Percentiles rank a stretch among this genome's conserved stretches.
Evolutionary conservation across 345 rosid species (phyloP).

Genomic region (Rhodomyrtus tomentosa): DNA sequence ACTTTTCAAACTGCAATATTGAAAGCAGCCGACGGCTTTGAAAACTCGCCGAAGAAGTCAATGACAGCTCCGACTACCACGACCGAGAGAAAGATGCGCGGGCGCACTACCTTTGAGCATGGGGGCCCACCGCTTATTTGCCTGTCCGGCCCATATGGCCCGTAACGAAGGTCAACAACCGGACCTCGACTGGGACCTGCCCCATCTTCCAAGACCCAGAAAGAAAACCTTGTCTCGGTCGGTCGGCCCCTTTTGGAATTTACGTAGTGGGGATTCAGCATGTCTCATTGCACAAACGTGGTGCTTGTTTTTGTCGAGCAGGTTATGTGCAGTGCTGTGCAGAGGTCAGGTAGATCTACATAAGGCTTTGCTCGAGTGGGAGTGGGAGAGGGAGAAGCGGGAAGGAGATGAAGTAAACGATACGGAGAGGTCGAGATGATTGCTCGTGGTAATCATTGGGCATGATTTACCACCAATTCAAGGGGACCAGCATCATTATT

Average conservation of each 20-base stretch:
- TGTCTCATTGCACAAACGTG: too few species aligned
- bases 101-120: not conserved
- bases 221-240: too few species aligned
- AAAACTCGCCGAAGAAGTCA: not conserved
- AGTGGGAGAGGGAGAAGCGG: not conserved
- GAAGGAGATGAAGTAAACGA: not conserved
- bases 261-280: too few species aligned
- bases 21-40: not conserved
- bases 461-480: not conserved
- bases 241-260: not conserved
- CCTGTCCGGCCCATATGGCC: not conserved
- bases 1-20: accelerated
- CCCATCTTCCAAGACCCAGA: too few species aligned
- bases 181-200: not conserved
- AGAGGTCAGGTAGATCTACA: not conserved
- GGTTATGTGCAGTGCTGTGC: not conserved
- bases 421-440: not conserved
- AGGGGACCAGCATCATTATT: not conserved
- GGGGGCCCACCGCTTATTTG: not conserved
- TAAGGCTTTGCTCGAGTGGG: not conserved
- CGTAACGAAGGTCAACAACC: not conserved
- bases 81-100: not conserved
- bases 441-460: not conserved
- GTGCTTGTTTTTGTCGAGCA: not conserved
- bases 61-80: not conserved